Evolutionary conservation across 495 filamentous ascomycete species (phyloP), one percentile per base, ranked within the genome.

Genomic region (Penicillium longicatenatum): DNA sequence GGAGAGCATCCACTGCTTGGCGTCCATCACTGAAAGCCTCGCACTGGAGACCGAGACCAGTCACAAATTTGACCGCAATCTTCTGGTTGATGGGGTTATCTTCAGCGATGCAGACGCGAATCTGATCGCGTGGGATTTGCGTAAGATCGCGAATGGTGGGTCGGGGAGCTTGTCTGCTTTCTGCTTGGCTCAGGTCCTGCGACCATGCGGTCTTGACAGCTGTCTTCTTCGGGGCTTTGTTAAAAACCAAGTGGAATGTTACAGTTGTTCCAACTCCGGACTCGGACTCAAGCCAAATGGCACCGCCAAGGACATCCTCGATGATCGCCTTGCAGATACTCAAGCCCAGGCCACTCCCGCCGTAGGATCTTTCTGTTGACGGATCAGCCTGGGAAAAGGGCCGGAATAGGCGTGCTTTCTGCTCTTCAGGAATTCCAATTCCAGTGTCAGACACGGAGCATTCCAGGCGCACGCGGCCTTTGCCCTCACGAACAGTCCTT

Each of bases 321-420:
- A 97, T 92, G 50, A 97, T 85, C 1, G 93, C 92, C 70, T 96
- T 97, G 82, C 92, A 97, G 60, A 97, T 97, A 65, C 89, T 92
- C 43, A 97, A 76, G 2, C 92, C 92, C 8, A 97, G 86, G 20
- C 92, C 92, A 68, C 90, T 95, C 39, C 92, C 92, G 50, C 92
- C 92, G 59, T 94, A 96, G 56, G 90, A 93, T 35, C 92, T 77
- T 45, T 92, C 90, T 1, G 91, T 94, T 47, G 89, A 92, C 46
- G 84, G 86, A 72, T 97, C 92, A 3, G 91, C 91, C 70, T 97
- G 92, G 54, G 89, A 91, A 70, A 97, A 97, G 0, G 92, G 92
- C 48, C 86, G 84, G 84, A 96, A 97, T 1, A 97, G 84, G 58
- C 92, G 91, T 47, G 85, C 81, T 35, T 89, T 83, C 67, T 95